Evolutionary conservation across 768 basidiomycete species (phyloP).

Genomic region (Hericium coralloides): DNA sequence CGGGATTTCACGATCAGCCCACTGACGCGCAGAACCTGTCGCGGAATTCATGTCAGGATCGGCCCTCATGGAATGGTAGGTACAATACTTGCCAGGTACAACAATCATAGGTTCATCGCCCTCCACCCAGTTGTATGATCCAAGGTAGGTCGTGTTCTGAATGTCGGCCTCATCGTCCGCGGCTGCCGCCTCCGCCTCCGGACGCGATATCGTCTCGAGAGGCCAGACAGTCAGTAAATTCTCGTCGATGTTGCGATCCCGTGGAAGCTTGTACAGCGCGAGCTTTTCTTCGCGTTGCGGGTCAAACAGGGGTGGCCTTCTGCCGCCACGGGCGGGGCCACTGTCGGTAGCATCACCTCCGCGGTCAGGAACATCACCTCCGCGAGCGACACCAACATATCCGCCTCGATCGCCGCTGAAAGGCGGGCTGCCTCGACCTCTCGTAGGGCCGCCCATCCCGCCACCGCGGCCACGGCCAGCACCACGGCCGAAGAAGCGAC

Average conservation of each 20-base stretch:
- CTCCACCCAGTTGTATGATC: conserved; percentile 21
- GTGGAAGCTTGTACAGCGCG: not conserved
- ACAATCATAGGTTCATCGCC: conserved; percentile 15
- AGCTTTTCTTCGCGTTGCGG: too few relatives aligned
- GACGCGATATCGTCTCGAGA: not conserved
- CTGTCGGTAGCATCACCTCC: too few relatives aligned
- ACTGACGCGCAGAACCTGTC: conserved; percentile 52
- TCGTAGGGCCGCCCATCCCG: too few relatives aligned
- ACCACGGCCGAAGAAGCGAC: too few relatives aligned
- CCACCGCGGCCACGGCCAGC: too few relatives aligned
- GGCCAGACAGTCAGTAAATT: not conserved
- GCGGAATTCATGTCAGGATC: not conserved
- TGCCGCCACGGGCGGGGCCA: too few relatives aligned
- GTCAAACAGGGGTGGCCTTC: too few relatives aligned
- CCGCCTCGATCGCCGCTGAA: too few relatives aligned
- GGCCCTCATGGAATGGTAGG: too few relatives aligned
- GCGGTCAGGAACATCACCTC: too few relatives aligned
- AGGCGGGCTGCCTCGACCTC: too few relatives aligned
- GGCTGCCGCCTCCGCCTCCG: not conserved
- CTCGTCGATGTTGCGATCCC: not conserved
- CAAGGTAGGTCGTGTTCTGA: conserved; percentile 14
- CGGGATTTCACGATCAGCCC: conserved; percentile 41
- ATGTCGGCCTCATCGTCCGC: not conserved
- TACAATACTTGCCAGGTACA: conserved; percentile 18
- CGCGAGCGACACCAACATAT: too few relatives aligned